phyloP scores from a whole-genome alignment of 305 asterid species.

The Striga hermonthica region DNA sequence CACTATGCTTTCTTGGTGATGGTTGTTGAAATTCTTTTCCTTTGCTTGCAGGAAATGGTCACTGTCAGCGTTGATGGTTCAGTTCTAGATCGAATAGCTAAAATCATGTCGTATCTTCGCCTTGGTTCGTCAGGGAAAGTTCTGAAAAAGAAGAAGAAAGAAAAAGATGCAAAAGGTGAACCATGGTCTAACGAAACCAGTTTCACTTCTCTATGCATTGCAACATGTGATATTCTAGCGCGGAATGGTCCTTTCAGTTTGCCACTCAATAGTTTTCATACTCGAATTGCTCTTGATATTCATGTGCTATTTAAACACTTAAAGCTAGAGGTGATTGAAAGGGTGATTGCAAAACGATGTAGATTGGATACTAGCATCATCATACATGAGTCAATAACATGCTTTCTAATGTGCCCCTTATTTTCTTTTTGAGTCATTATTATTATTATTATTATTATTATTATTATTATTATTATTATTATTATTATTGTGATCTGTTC shows the following conservation, averaged over 20 bases:
- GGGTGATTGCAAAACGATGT: conserved; percentile 21
- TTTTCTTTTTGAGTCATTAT: too few species aligned
- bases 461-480: too few species aligned
- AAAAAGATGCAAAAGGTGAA: conserved; percentile 78
- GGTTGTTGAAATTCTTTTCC: conserved; percentile 10
- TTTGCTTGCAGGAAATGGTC: conserved; percentile 80
- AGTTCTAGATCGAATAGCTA: conserved; percentile 88
- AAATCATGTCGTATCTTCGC: conserved; percentile 96
- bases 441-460: too few species aligned
- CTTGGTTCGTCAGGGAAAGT: conserved; percentile 99
- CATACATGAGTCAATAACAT: neutral
- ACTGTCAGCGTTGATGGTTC: conserved; percentile 94
- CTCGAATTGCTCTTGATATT: conserved; percentile 21
- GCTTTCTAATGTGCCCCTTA: conserved; percentile 18
- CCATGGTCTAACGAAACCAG: neutral
- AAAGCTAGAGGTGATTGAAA: conserved; percentile 5
- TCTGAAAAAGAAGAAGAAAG: conserved; percentile 95
- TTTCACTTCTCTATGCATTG: conserved; percentile 22
- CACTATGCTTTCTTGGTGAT: conserved; percentile 19
- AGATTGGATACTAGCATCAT: neutral
- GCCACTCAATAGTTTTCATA: conserved; percentile 9
- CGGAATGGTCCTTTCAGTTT: conserved; percentile 17
- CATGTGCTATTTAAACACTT: conserved; percentile 9
- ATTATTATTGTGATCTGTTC: conserved; percentile 4
- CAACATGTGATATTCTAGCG: conserved; percentile 7